Conservation (phyloP, 129 eudicot genomes). For the Pulicaria dysenterica region DNA sequence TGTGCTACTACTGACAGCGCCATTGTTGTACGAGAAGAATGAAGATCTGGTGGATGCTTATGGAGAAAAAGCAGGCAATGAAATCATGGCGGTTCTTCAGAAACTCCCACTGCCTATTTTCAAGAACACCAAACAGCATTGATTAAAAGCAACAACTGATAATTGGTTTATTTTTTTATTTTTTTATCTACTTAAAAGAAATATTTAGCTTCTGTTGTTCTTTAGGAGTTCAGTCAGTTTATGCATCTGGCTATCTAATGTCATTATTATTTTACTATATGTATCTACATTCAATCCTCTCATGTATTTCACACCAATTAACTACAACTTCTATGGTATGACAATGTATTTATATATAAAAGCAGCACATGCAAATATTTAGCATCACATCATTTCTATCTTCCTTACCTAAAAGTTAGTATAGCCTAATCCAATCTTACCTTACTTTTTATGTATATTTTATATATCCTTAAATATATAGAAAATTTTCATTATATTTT, state of each 20-base stretch:
- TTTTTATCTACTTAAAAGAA: conserved; percentile 8
- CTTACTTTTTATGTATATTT: too few species aligned
- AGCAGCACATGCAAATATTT: too few species aligned
- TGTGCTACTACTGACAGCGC: conserved; percentile 62
- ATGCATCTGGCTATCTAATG: conserved; percentile 18
- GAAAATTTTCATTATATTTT: too few species aligned
- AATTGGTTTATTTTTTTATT: background rate
- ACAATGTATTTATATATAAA: conserved; percentile 10
- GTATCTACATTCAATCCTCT: conserved; percentile 17
- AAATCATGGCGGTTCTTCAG: conserved; percentile 59
- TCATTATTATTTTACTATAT: conserved; percentile 23
- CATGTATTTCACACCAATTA: conserved; percentile 25
- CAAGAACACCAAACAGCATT: conserved; percentile 53
- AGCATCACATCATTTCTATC: too few species aligned
- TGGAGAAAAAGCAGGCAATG: conserved; percentile 52
- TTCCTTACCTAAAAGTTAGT: too few species aligned
- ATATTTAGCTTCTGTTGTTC: conserved; percentile 15
- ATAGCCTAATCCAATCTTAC: too few species aligned
- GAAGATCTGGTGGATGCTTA: conserved; percentile 71
- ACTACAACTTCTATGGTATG: conserved; percentile 26
- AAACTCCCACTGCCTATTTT: conserved; percentile 67
- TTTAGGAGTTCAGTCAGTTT: conserved; percentile 27
- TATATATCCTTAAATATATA: too few species aligned
- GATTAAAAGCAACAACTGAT: conserved; percentile 19
- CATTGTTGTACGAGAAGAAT: conserved; percentile 70